Conservation (phyloP, 1,139 yeast genomes). For the Geotrichum fermentans region DNA sequence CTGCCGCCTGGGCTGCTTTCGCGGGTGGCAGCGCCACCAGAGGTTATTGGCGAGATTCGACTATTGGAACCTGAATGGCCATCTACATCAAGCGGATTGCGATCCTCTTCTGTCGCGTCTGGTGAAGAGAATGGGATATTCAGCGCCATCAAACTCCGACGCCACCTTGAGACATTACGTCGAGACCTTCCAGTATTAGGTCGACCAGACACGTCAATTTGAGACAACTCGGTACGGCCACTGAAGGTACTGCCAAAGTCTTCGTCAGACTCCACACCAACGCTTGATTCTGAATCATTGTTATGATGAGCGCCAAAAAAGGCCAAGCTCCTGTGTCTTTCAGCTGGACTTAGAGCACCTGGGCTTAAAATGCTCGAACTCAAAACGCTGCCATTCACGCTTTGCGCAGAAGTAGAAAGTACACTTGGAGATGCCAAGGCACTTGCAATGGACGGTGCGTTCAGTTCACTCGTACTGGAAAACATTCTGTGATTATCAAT, state of each 20-base stretch:
- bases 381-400: background rate
- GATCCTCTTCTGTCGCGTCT: slow-evolving; percentile 3
- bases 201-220: background rate
- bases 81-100: slow-evolving; percentile 9
- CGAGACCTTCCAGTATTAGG: background rate
- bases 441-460: background rate
- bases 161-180: slow-evolving; percentile 30
- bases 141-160: slow-evolving; percentile 31
- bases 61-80: too few relatives aligned
- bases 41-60: too few relatives aligned
- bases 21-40: slow-evolving; percentile 17
- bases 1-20: slow-evolving; percentile 12
- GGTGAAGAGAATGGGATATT: slow-evolving; percentile 18
- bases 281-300: slow-evolving; percentile 28
- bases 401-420: background rate
- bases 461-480: background rate
- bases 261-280: slow-evolving; percentile 26
- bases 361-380: background rate
- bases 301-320: slow-evolving; percentile 21
- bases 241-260: slow-evolving; percentile 16
- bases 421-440: slow-evolving; percentile 12
- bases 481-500: slow-evolving; percentile 14
- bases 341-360: slow-evolving; percentile 3
- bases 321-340: slow-evolving; percentile 19
- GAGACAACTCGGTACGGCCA: background rate